Base-by-base conservation (phyloP, 2,329 filamentous ascomycete genomes). In the Xylaria arbuscula region DNA sequence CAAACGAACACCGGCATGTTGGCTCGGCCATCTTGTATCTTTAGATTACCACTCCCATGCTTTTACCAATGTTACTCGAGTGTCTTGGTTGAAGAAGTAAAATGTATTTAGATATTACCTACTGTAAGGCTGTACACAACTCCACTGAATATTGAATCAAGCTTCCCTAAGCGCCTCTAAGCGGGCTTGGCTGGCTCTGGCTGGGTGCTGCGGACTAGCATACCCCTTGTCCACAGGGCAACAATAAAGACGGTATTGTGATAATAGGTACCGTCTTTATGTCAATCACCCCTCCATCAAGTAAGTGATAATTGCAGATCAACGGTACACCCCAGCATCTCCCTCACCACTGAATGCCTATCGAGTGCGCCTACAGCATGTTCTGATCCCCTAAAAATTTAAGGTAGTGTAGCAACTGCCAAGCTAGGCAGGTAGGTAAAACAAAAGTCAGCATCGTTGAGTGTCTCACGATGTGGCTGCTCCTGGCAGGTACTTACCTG, bases 231-330 rank as follows among this genome's bases (percentile, higher is more conserved):
- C 61, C 50, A 54, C 69, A 62, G 64, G 69, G 69, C 69, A 69
- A 71, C 69, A 65, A 69, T 38, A 71, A 67, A 19, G 61, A 69
- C 69, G 67, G 69, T 67, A 63, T 40, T 57, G 10, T n/a, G 34
- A 45, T 58, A 40, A 40, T 53, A 19, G 63, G 48, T 60, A 56
- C 28, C 40, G 24, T 38, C 61, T 58, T 34, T 61, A 36, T 22
- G 50, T 55, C 48, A 22, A 56, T 60, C 45, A n/a, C 51, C 40
- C n/a, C 45, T 24, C 48, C 47, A 42, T 19, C 38, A 64, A 55
- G 54, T 15, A 60, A 32, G 34, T 47, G 22, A 2, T 17, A 32
- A 3, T 45, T n/a, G 15, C 15, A 17, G 40, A 45, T 47, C 50
- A 45, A 22, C 10, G 8, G 34, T 53, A 54, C 51, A 11, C 9